A percentile compares a stretch with the other conserved stretches of the same genome.
phyloP scores from a whole-genome alignment of 768 basidiomycete genomes.

The Auricularia cornea region DNA sequence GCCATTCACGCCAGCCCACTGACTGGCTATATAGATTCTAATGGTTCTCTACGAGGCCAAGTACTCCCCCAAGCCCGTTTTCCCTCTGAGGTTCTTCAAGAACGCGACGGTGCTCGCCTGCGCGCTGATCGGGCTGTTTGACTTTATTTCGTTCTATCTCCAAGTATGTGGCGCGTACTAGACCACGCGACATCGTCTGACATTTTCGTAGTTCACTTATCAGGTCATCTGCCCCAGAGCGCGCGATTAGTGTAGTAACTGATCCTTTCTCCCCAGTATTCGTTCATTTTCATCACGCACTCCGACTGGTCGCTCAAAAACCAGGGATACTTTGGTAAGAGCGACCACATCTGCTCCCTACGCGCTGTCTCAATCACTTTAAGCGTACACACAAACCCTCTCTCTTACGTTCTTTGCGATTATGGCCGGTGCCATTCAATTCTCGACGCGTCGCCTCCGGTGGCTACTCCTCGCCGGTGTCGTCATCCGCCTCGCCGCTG shows the following conservation, averaged over 20 bases:
- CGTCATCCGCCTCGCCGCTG: slow-evolving; percentile 51
- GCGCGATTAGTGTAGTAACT: not conserved
- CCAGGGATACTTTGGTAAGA: slow-evolving; percentile 55
- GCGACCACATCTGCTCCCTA: slow-evolving; percentile 50
- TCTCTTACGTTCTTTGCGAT: slow-evolving; percentile 58
- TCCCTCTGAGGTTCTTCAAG: slow-evolving; percentile 48
- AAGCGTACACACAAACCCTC: slow-evolving; percentile 44
- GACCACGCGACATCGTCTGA: not conserved
- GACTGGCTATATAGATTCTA: not conserved
- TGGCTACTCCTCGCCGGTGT: slow-evolving; percentile 44
- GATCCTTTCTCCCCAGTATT: not conserved
- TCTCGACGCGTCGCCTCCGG: slow-evolving; percentile 37
- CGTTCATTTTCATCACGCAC: slow-evolving; percentile 34
- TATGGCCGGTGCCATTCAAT: slow-evolving; percentile 48
- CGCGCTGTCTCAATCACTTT: slow-evolving; percentile 52
- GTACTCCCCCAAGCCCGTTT: slow-evolving; percentile 48
- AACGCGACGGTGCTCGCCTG: slow-evolving; percentile 55
- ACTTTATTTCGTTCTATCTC: slow-evolving; percentile 28
- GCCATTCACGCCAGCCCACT: not conserved
- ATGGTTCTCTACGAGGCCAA: slow-evolving; percentile 42
- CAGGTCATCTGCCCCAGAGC: not conserved
- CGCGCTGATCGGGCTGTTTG: slow-evolving; percentile 52
- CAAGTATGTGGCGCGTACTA: not conserved
- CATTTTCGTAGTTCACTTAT: not conserved
- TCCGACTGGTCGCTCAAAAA: slow-evolving; percentile 42